phyloP scores from a whole-genome alignment of 768 basidiomycete species.

The Tephrocybe sp. region DNA sequence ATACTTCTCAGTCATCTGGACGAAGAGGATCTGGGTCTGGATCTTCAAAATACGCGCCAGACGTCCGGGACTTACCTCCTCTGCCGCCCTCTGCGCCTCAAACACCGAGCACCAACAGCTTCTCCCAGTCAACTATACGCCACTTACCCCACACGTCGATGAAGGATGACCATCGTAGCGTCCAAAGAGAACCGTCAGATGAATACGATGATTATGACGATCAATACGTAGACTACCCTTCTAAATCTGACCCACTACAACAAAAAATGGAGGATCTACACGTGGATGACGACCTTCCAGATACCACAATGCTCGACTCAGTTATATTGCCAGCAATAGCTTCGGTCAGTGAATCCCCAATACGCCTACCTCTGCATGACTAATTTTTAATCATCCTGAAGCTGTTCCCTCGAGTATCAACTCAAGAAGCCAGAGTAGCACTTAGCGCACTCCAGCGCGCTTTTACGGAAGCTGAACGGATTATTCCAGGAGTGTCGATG shows the following conservation, averaged over 20 bases:
- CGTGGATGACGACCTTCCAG: constrained; percentile 61
- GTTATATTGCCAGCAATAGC: constrained; percentile 96
- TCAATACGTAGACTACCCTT: constrained; percentile 49
- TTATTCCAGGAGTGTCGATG: constrained; percentile 91
- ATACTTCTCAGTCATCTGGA: constrained; percentile 31
- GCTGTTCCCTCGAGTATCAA: constrained; percentile 90
- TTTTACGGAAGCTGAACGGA: constrained; percentile 91
- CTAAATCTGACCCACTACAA: constrained; percentile 44
- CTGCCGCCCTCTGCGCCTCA: constrained; percentile 39
- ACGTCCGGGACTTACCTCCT: constrained; percentile 63
- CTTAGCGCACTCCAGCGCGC: constrained; percentile 86
- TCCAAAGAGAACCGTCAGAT: constrained; percentile 52
- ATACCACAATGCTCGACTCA: constrained; percentile 92
- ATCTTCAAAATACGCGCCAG: constrained; percentile 43
- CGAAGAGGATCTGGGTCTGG: constrained; percentile 26
- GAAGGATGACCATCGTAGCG: constrained; percentile 28
- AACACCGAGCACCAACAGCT: constrained; percentile 38
- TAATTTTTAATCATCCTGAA: constrained; percentile 27
- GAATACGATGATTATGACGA: constrained; percentile 68
- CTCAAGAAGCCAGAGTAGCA: constrained; percentile 87
- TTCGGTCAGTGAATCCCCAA: constrained; percentile 57
- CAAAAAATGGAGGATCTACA: constrained; percentile 46
- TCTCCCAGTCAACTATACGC: constrained; percentile 69
- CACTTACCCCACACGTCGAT: constrained; percentile 40
- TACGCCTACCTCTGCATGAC: neutral